These are phyloP conservation scores for Tolypocladium tropicale DNA, from an alignment of 2,329 filamentous ascomycete genomes.

Conservation along the genomic window DNA sequence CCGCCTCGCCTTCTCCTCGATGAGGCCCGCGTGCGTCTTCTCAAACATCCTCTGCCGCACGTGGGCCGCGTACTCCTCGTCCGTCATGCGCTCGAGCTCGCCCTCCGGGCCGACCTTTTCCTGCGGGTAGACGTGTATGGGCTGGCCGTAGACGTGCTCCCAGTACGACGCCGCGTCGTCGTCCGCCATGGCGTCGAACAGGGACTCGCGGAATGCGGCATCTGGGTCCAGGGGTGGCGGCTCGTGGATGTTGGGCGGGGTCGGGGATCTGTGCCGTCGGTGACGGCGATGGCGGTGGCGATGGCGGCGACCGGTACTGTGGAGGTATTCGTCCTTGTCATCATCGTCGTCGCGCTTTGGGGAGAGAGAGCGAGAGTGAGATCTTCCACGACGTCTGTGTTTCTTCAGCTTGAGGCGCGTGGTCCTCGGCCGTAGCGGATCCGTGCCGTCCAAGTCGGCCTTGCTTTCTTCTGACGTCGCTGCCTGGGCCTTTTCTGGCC, in stretches of 20 bases:
- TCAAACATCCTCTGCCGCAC: constrained; percentile 93
- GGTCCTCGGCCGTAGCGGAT: constrained; percentile 16
- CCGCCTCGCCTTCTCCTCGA: constrained; percentile 62
- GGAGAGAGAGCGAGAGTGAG: constrained; percentile 2
- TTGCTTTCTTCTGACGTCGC: neutral
- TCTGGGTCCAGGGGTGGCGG: constrained; percentile 50
- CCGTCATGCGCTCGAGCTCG: constrained; percentile 73
- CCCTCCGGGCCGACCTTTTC: constrained; percentile 33
- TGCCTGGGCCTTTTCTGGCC: neutral
- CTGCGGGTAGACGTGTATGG: constrained; percentile 69
- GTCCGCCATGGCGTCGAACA: constrained; percentile 95
- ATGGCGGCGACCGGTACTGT: constrained; percentile 14
- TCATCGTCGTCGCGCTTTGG: constrained; percentile 13
- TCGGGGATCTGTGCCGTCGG: constrained; percentile 30
- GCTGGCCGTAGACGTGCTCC: constrained; percentile 94
- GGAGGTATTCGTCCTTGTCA: constrained; percentile 8
- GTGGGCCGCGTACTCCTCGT: constrained; percentile 83
- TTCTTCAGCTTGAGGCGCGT: constrained; percentile 25
- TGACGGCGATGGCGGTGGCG: constrained; percentile 18
- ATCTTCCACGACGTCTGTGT: constrained; percentile 11
- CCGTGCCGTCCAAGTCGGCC: constrained; percentile 6
- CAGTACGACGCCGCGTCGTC: constrained; percentile 94
- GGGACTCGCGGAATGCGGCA: constrained; percentile 77
- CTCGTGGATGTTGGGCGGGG: constrained; percentile 36
- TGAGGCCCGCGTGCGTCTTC: constrained; percentile 73